Percentiles rank a stretch among this genome's conserved stretches.
phyloP scores from a whole-genome alignment of 371 early-diverging fungal genomes.

The Fennellomyces sp. region DNA sequence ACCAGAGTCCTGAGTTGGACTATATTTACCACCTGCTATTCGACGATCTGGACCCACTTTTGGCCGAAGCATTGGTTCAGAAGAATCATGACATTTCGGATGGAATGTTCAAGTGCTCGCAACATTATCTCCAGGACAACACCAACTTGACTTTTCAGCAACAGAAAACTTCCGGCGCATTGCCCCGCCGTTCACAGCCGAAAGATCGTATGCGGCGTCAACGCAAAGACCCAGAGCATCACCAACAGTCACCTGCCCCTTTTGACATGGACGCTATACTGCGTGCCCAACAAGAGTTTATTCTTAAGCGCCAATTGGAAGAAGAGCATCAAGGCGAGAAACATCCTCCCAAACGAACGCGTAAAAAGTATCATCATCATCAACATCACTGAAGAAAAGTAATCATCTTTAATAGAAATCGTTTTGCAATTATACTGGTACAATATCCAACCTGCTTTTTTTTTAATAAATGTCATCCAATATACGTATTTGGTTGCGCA shows the following conservation, averaged over 20 bases:
- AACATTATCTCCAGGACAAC: background rate
- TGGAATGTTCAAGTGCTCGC: background rate
- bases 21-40: conserved; percentile 8
- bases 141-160: background rate
- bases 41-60: background rate
- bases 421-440: too few relatives aligned
- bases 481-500: too few relatives aligned
- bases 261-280: conserved; percentile 11
- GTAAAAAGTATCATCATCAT: background rate
- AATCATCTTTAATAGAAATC: too few relatives aligned
- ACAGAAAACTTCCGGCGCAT: conserved; percentile 2
- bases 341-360: background rate
- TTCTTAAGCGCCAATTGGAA: conserved; percentile 1
- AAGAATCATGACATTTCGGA: background rate
- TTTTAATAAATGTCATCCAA: too few relatives aligned
- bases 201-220: background rate
- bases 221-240: background rate
- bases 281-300: conserved; percentile 12
- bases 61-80: background rate
- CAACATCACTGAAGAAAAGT: too few relatives aligned
- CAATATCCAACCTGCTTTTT: too few relatives aligned
- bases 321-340: conserved; percentile 1
- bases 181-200: background rate
- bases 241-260: conserved; percentile 7
- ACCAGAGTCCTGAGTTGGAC: background rate